Percentiles rank a stretch among this genome's conserved stretches.
Conservation (phyloP, 202 grass and related monocot species). For the Saccharum hybrid region DNA sequence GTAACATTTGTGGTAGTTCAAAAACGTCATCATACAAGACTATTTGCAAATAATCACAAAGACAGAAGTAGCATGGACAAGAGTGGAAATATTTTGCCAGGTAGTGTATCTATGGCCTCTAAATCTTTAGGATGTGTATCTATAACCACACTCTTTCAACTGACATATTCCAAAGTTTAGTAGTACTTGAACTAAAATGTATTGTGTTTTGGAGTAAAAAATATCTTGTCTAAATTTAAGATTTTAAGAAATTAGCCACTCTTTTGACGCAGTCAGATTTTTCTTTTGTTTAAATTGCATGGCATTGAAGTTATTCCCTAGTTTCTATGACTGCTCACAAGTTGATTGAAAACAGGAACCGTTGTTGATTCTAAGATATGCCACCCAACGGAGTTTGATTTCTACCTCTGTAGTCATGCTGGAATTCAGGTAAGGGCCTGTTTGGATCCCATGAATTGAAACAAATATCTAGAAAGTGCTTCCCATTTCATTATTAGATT, state of each 20-base stretch:
- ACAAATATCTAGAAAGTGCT: neutral
- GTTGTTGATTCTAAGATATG: slow-evolving; percentile 89
- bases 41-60: slow-evolving; percentile 88
- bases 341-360: slow-evolving; percentile 56
- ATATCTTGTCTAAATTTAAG: neutral
- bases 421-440: slow-evolving; percentile 72
- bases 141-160: neutral
- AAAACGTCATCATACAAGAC: slow-evolving; percentile 86
- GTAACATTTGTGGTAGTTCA: slow-evolving; percentile 93
- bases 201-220: neutral
- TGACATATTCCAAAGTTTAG: neutral
- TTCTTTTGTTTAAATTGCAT: neutral
- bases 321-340: slow-evolving; percentile 7
- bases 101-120: slow-evolving; percentile 46
- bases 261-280: neutral
- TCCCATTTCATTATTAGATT: neutral
- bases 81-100: slow-evolving; percentile 91
- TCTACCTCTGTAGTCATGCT: slow-evolving; percentile 91
- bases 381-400: slow-evolving; percentile 87
- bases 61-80: slow-evolving; percentile 74
- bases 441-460: neutral
- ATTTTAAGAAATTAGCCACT: neutral
- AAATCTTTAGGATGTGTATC: slow-evolving; percentile 25
- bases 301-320: slow-evolving; percentile 7
- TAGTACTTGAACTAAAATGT: neutral